Evolutionary conservation across 1,284 basidiomycete genomes (phyloP), one percentile per base, ranked within the genome.

Genomic region (Pyrrhoderma noxium): DNA sequence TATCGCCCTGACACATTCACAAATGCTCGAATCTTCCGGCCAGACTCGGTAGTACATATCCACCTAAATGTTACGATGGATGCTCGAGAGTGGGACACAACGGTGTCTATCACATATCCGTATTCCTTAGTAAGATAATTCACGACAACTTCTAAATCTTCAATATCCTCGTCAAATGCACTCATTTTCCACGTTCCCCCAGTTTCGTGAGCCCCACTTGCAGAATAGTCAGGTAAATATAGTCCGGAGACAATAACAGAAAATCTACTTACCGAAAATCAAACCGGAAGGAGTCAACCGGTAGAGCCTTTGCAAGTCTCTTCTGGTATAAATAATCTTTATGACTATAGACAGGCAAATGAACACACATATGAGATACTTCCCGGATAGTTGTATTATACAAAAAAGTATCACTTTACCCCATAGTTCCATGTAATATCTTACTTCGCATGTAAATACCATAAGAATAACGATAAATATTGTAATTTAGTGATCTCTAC

Each of bases 241-340:
- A 40, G 14, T 40, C 5, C 8, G 38, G 8, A 40, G 38, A 37
- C 35, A 37, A 37, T 16, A 40, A 40, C 16, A 40, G 5, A 5
- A 7, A 40, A 7, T 14, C 38, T 45, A 65, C 76, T 52, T 59
- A 86, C 86, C 88, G 75, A 66, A 92, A 92, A 62, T 92, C 89
- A 61, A 92, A 89, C 31, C 88, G 76, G 62, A 90, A 89, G 1
- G 85, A 88, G 63, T 91, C 88, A 23, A 87, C 63, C 0, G 85
- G 82, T 5, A 91, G 65, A n/a, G 69, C 71, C 21, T 67, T 62
- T 0, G 82, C 85, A 9, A 91, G 76, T n/a, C 73, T 76, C 59
- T 81, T 82, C 65, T 87, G 85, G 68, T 85, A 90, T 46, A 89
- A 66, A 67, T 91, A 91, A 63, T 92, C 84, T 59, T 89, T 89